A percentile compares a stretch with the other conserved stretches of the same genome.
Conservation (phyloP, 768 basidiomycete genomes). For the Calocybe indica region DNA sequence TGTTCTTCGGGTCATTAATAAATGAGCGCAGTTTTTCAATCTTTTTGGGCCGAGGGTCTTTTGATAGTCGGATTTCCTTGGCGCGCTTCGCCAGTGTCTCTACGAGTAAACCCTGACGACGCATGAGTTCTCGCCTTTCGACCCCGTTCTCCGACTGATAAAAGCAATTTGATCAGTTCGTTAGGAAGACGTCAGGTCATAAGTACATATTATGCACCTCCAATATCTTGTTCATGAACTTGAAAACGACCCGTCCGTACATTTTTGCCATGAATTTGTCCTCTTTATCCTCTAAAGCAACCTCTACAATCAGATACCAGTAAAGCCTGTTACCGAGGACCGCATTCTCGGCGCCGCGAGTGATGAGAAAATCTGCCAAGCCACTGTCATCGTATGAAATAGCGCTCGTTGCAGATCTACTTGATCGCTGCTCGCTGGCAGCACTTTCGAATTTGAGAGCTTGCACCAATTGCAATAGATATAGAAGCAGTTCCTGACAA, state of each 20-base stretch:
- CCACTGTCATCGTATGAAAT: conserved; percentile 90
- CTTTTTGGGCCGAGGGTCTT: conserved; percentile 94
- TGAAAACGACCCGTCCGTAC: conserved; percentile 88
- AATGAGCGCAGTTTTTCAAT: conserved; percentile 90
- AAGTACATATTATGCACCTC: conserved; percentile 46
- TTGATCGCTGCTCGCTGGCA: conserved; percentile 69
- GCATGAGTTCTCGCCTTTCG: conserved; percentile 81
- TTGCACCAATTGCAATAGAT: conserved; percentile 94
- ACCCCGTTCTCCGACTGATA: conserved; percentile 64
- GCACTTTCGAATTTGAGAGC: conserved; percentile 93
- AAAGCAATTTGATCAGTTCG: not conserved
- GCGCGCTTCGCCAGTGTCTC: conserved; percentile 83
- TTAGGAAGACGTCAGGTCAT: not conserved
- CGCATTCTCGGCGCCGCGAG: conserved; percentile 74
- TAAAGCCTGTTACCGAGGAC: conserved; percentile 88
- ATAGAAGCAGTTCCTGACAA: conserved; percentile 80
- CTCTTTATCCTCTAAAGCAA: conserved; percentile 83
- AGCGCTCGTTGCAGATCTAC: conserved; percentile 66
- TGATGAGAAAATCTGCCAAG: conserved; percentile 86
- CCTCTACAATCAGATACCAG: conserved; percentile 98
- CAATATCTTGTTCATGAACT: conserved; percentile 82
- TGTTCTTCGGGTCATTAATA: conserved; percentile 81
- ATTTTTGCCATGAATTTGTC: conserved; percentile 86
- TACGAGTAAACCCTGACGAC: conserved; percentile 87
- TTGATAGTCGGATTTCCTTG: conserved; percentile 80